A percentile compares a stretch with the other conserved stretches of the same genome.
Evolutionary conservation across 1,284 basidiomycete genomes (phyloP).

Genomic region (Entoloma clypeatum): DNA sequence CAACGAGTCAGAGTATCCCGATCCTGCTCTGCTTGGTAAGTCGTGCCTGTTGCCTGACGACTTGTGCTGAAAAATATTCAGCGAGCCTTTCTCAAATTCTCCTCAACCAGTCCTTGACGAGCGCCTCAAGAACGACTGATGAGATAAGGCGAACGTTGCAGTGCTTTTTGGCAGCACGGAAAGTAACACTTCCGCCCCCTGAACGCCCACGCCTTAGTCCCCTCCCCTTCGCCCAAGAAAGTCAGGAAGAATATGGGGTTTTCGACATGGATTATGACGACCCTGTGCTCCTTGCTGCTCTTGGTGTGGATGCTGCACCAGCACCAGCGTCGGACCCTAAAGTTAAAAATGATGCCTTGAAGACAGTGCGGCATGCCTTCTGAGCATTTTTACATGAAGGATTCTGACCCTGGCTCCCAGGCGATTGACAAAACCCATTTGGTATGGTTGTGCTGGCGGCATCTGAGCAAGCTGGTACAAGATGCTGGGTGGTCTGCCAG

Average conservation of each 20-base stretch:
- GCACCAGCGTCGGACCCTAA: constrained; percentile 26
- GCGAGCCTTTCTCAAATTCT: constrained; percentile 29
- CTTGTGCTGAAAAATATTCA: constrained; percentile 19
- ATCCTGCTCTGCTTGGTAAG: constrained; percentile 52
- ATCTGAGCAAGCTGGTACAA: constrained; percentile 18
- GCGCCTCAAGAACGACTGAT: constrained; percentile 39
- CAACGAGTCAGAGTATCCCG: constrained; percentile 55
- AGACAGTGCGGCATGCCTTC: constrained; percentile 33
- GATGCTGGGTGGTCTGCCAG: constrained; percentile 9
- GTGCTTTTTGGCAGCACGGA: constrained; percentile 62
- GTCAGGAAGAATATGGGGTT: constrained; percentile 68
- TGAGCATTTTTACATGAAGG: not conserved
- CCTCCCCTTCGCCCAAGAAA: constrained; percentile 51
- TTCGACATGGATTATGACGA: constrained; percentile 59
- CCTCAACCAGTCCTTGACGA: constrained; percentile 18
- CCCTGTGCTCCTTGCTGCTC: constrained; percentile 49
- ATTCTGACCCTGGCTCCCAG: constrained; percentile 29
- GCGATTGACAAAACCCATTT: constrained; percentile 47
- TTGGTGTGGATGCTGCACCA: constrained; percentile 38
- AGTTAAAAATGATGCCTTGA: constrained; percentile 39
- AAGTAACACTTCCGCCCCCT: constrained; percentile 45
- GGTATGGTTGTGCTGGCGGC: constrained; percentile 21
- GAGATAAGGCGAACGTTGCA: constrained; percentile 61
- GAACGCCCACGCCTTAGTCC: constrained; percentile 32
- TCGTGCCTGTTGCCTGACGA: constrained; percentile 1